Base-by-base conservation (phyloP, 495 filamentous ascomycete genomes). In the Chaetomium tenue region DNA sequence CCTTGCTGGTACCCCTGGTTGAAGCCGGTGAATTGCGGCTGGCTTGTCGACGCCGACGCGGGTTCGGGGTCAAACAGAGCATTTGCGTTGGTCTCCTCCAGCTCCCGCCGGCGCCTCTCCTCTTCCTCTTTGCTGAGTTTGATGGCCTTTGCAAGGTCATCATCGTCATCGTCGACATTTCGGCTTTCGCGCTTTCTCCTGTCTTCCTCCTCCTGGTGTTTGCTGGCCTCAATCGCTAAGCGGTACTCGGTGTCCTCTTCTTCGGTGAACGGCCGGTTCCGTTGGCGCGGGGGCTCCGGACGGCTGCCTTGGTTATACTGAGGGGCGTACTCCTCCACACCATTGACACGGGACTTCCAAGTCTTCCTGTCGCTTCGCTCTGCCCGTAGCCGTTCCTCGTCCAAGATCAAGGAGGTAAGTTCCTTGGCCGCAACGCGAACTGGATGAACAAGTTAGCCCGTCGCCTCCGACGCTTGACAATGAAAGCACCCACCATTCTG, bases 1-100 rank as follows among this genome's bases (percentile, higher is more conserved):
- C 96, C 93, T 76, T 99, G 95, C 77, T 97, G 91, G 71, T 98
- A 99, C 47, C 93, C 92, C 76, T 96, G 93, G 75, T 97, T 97
- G 79, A 89, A 92, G 4, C 90, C 89, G 9, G 92, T 96, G 33
- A 86, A 86, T 78, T 96, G 92, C 52, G 90, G 83, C 64, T 86
- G 86, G 33, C 78, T 42, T 15, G 67, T 81, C 65, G 84, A 82
- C 8, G 82, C 74, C 18, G 90, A 6, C 6, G 40, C 13, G 11
- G 40, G 87, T 23, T 87, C 85, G 71, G 94, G 90, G 69, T 97
- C 93, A 70, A 99, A 98, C 46, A 99, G 81, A 39, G 90, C 87
- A 18, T 88, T 78, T 6, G 91, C 89, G 71, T 98, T 97, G 73
- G 78, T 89, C 67, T 97, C 90, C 77, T 98, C 95, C 60, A 97